These are phyloP conservation scores for Leucocoprinus birnbaumii DNA, from an alignment of 768 basidiomycete genomes.

Conservation along the genomic window DNA sequence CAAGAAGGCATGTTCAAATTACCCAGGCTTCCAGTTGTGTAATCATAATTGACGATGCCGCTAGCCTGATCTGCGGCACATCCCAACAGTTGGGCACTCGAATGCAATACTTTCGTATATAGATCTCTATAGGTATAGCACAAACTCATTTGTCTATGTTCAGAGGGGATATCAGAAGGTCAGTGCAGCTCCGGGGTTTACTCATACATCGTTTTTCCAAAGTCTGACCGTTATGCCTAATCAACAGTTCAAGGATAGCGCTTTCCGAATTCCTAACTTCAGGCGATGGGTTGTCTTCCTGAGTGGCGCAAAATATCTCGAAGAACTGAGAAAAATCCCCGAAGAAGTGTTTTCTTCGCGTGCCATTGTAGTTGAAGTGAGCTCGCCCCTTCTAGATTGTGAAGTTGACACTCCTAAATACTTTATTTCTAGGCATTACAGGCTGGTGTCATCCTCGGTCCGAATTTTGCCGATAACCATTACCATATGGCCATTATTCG, in stretches of 20 bases:
- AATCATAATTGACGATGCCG: background rate
- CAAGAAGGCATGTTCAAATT: background rate
- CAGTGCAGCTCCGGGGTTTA: no score
- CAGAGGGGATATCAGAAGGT: no score
- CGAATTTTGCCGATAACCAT: conserved; percentile 23
- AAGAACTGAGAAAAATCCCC: conserved; percentile 42
- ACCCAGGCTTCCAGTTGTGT: no score
- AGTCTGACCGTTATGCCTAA: conserved; percentile 9
- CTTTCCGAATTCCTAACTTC: conserved; percentile 42
- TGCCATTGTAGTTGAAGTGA: conserved; percentile 27
- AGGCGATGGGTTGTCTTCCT: conserved; percentile 45
- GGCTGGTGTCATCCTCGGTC: conserved; percentile 15
- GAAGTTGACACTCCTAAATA: conserved; percentile 1
- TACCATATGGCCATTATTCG: conserved; percentile 32
- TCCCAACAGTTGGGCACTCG: conserved; percentile 35
- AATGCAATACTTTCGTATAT: conserved; percentile 28
- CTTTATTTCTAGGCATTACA: conserved; percentile 16
- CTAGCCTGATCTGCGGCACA: conserved; percentile 9
- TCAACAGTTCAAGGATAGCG: conserved; percentile 17
- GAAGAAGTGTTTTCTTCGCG: conserved; percentile 41
- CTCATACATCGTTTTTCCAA: no score
- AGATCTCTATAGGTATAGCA: conserved; percentile 23
- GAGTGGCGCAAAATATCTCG: conserved; percentile 34
- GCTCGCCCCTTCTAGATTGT: background rate
- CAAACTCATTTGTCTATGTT: conserved; percentile 18